Conservation (phyloP, 2,329 filamentous ascomycete species). For the Arthrobotrys conoides region DNA sequence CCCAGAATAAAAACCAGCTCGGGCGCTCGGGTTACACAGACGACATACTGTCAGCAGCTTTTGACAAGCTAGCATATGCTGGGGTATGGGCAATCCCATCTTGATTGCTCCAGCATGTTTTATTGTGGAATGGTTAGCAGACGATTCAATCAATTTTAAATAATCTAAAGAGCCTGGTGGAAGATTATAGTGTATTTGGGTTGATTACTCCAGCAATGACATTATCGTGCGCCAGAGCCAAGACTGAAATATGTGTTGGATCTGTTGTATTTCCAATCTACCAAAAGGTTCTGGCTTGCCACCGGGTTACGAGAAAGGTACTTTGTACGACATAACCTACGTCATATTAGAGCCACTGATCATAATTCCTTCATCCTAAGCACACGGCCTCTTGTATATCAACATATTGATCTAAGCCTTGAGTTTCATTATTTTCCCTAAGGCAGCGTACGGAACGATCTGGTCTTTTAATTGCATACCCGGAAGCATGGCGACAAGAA, state of each 20-base stretch:
- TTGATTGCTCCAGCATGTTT: background rate
- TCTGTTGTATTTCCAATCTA: conserved; percentile 1
- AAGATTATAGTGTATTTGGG: too few species aligned
- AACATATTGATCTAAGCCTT: background rate
- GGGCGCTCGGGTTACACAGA: conserved; percentile 4
- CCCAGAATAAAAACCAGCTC: background rate
- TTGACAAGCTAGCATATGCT: too few species aligned
- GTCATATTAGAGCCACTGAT: conserved; percentile 5
- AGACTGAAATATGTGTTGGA: background rate
- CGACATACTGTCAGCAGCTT: too few species aligned
- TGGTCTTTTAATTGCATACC: too few species aligned
- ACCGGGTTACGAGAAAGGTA: background rate
- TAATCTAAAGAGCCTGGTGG: background rate
- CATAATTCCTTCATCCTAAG: background rate
- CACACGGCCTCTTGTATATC: background rate
- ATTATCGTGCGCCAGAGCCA: background rate
- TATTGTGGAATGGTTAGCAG: background rate
- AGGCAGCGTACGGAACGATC: too few species aligned
- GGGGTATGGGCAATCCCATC: background rate
- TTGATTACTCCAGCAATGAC: too few species aligned
- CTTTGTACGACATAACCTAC: conserved; percentile 1
- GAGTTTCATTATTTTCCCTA: too few species aligned
- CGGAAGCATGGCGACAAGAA: conserved; percentile 3
- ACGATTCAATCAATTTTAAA: too few species aligned
- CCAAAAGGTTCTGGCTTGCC: background rate